phyloP scores from a whole-genome alignment of 2,329 filamentous ascomycete species.

The Penicillium sp. region DNA sequence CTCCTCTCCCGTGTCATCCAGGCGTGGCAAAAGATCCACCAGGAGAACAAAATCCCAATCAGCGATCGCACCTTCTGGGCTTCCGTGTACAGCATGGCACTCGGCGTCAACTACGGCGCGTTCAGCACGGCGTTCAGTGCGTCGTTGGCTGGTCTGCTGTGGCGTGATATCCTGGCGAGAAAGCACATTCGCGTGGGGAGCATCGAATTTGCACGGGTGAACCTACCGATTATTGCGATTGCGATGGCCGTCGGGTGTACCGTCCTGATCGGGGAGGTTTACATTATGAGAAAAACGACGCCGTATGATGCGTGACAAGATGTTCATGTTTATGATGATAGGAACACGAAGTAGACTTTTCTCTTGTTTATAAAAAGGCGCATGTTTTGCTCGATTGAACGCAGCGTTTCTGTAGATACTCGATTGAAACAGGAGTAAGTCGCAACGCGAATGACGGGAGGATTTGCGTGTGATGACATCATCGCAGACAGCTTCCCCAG shows the following conservation, averaged over 20 bases:
- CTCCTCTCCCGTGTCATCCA: conserved; percentile 69
- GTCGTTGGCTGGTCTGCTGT: conserved; percentile 67
- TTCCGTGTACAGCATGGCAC: conserved; percentile 70
- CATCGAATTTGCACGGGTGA: conserved; percentile 65
- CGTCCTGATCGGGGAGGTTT: conserved; percentile 63
- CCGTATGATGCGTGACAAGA: conserved; percentile 38
- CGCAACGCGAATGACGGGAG: too few relatives aligned
- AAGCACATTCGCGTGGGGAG: conserved; percentile 66
- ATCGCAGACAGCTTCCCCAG: too few relatives aligned
- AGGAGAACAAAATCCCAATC: conserved; percentile 49
- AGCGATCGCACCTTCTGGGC: conserved; percentile 68
- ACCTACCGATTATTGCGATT: conserved; percentile 68
- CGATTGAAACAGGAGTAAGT: too few relatives aligned
- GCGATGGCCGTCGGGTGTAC: conserved; percentile 63
- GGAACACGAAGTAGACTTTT: too few relatives aligned
- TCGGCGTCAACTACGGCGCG: conserved; percentile 72
- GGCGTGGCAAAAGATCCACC: conserved; percentile 62
- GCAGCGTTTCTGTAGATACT: too few relatives aligned
- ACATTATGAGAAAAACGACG: conserved; percentile 49
- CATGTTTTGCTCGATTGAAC: too few relatives aligned
- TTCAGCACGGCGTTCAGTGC: conserved; percentile 71
- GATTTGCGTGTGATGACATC: too few relatives aligned
- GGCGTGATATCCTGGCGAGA: conserved; percentile 66
- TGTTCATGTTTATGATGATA: too few relatives aligned
- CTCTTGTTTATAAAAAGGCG: too few relatives aligned